phyloP scores from a whole-genome alignment of 768 basidiomycete genomes.

The Cystofilobasidium bisporidii region DNA sequence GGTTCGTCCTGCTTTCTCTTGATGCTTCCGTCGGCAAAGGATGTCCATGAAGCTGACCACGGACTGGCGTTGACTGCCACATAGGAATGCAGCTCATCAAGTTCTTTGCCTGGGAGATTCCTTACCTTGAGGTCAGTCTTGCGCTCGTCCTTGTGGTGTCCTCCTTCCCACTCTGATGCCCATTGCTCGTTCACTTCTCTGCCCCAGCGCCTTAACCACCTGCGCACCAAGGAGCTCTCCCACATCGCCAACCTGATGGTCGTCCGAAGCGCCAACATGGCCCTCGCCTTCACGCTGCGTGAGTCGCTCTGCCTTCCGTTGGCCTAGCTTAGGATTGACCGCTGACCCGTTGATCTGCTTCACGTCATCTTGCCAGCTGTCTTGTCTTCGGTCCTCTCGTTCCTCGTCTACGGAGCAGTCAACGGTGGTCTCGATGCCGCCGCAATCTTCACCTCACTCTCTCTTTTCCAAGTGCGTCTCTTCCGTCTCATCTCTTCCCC shows the following conservation, averaged over 20 bases:
- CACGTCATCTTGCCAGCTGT: slow-evolving; percentile 41
- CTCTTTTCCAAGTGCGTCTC: slow-evolving; percentile 47
- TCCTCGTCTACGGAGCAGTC: slow-evolving; percentile 55
- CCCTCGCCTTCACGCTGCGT: slow-evolving; percentile 33
- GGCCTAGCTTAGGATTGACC: too few relatives aligned
- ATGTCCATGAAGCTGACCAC: too few relatives aligned
- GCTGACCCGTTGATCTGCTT: neutral
- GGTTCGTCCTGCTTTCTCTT: slow-evolving; percentile 47
- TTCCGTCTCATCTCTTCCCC: slow-evolving; percentile 48
- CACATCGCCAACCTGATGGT: slow-evolving; percentile 21
- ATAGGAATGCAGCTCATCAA: slow-evolving; percentile 20
- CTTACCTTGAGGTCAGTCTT: slow-evolving; percentile 6
- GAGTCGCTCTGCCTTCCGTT: too few relatives aligned
- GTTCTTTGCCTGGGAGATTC: slow-evolving; percentile 24
- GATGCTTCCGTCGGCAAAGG: slow-evolving; percentile 57
- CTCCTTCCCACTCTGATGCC: too few relatives aligned
- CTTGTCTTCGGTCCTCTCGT: slow-evolving; percentile 57
- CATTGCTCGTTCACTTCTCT: too few relatives aligned
- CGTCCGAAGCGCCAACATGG: slow-evolving; percentile 56
- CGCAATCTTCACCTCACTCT: slow-evolving; percentile 57
- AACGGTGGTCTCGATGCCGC: slow-evolving; percentile 54
- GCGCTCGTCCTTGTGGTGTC: too few relatives aligned
- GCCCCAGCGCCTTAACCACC: slow-evolving; percentile 15
- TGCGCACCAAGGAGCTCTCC: slow-evolving; percentile 18
- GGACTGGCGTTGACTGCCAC: too few relatives aligned